Evolutionary conservation across 2,329 filamentous ascomycete genomes (phyloP).

Genomic region (Cladosporium sp.): DNA sequence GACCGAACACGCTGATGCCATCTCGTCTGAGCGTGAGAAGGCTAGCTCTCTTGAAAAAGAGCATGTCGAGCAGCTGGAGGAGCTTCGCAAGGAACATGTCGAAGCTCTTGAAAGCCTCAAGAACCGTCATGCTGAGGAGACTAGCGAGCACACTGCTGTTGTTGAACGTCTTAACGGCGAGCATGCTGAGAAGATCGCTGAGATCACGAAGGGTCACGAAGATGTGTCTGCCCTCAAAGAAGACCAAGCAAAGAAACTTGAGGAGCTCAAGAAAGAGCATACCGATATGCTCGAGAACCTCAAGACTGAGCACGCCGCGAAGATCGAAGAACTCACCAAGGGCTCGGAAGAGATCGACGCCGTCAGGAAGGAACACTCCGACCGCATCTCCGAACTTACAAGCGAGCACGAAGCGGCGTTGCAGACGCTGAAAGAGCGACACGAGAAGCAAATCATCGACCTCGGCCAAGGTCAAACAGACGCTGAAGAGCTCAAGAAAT

Average conservation of each 20-base stretch:
- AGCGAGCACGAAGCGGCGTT: slow-evolving; percentile 8
- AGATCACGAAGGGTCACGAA: background rate
- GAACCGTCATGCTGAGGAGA: slow-evolving; percentile 6
- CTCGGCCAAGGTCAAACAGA: background rate
- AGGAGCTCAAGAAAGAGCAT: slow-evolving; percentile 12
- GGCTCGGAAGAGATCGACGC: background rate
- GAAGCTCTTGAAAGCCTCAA: background rate
- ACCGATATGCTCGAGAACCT: slow-evolving; percentile 13
- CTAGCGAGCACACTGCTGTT: background rate
- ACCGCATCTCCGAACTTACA: background rate
- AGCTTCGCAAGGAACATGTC: background rate
- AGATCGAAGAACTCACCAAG: slow-evolving; percentile 1
- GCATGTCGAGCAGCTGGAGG: background rate
- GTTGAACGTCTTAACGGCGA: background rate
- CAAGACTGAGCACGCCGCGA: slow-evolving; percentile 13
- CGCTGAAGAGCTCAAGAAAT: slow-evolving; percentile 4
- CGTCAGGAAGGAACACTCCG: background rate
- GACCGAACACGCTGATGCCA: slow-evolving; percentile 16
- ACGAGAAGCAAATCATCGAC: background rate
- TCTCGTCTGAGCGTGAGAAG: slow-evolving; percentile 10
- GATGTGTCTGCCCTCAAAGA: slow-evolving; percentile 7
- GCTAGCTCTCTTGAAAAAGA: slow-evolving; percentile 11
- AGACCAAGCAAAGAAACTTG: slow-evolving; percentile 10
- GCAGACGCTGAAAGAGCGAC: slow-evolving; percentile 11
- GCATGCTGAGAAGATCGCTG: slow-evolving; percentile 8